Conservation (phyloP, 306 rosid genomes). For the Gillenia trifoliata region DNA sequence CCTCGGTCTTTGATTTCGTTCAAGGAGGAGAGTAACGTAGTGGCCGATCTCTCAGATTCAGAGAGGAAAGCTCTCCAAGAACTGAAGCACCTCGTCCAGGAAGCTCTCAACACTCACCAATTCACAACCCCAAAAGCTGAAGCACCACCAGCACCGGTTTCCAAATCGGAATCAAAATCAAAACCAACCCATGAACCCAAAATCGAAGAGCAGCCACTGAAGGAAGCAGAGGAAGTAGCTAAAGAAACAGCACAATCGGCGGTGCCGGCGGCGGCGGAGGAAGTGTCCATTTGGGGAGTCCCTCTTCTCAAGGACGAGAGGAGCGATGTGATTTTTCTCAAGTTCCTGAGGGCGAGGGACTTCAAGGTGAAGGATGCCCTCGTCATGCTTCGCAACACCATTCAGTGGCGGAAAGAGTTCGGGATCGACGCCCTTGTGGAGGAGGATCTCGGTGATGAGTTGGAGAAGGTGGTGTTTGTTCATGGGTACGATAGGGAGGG, state of each 20-base stretch:
- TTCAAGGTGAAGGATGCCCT: conserved; percentile 65
- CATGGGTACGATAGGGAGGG: conserved; percentile 62
- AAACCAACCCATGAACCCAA: conserved; percentile 9
- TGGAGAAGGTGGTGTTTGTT: conserved; percentile 84
- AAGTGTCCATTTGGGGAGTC: conserved; percentile 73
- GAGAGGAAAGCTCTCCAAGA: conserved; percentile 49
- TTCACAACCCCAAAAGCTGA: conserved; percentile 12
- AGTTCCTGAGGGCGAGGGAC: conserved; percentile 84
- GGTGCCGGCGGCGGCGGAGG: conserved; percentile 11
- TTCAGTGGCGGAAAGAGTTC: conserved; percentile 69
- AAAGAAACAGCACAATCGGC: conserved; percentile 19
- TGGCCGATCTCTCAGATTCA: conserved; percentile 58
- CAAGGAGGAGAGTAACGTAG: conserved; percentile 78
- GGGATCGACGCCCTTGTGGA: conserved; percentile 56
- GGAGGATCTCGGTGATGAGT: conserved; percentile 72
- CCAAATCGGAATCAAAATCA: conserved; percentile 11
- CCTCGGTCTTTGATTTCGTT: conserved; percentile 51
- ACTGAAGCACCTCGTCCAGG: conserved; percentile 40
- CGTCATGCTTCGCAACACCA: conserved; percentile 57
- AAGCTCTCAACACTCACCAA: conserved; percentile 23
- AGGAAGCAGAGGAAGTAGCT: conserved; percentile 29
- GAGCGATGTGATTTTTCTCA: conserved; percentile 71
- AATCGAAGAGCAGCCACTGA: conserved; percentile 23
- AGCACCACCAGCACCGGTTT: conserved; percentile 5
- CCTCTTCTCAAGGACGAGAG: conserved; percentile 71